A percentile compares a stretch with the other conserved stretches of the same genome.
phyloP scores from a whole-genome alignment of 2,329 filamentous ascomycete species.

The Claviceps pusilla region DNA sequence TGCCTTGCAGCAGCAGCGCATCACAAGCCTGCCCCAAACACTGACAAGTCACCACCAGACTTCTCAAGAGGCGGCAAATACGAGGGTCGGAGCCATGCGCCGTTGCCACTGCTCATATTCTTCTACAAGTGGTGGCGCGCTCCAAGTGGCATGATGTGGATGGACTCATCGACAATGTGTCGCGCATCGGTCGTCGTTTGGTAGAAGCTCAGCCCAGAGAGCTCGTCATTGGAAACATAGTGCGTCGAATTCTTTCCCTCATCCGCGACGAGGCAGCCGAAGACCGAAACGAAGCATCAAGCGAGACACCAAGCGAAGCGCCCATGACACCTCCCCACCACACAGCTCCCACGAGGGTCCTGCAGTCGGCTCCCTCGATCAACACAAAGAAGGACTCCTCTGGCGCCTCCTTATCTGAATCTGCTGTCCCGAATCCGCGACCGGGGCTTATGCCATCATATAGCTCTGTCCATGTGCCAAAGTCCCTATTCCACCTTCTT shows the following conservation, averaged over 20 bases:
- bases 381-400: constrained; percentile 21
- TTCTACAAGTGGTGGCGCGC: constrained; percentile 72
- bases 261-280: constrained; percentile 85
- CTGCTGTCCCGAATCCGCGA: constrained; percentile 23
- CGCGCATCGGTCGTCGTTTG: constrained; percentile 61
- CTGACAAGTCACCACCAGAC: constrained; percentile 13
- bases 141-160: constrained; percentile 65
- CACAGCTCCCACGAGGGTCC: constrained; percentile 15
- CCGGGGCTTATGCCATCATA: constrained; percentile 48
- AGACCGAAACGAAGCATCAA: constrained; percentile 49
- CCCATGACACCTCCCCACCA: constrained; percentile 25
- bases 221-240: constrained; percentile 86
- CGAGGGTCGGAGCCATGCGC: constrained; percentile 77
- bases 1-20: background rate
- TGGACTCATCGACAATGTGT: constrained; percentile 65
- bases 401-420: constrained; percentile 15
- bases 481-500: constrained; percentile 79
- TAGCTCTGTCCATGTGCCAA: constrained; percentile 49
- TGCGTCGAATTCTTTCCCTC: constrained; percentile 74
- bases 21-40: background rate
- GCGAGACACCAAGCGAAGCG: constrained; percentile 42
- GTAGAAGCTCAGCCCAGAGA: constrained; percentile 77
- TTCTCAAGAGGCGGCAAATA: constrained; percentile 85
- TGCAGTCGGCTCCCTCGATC: constrained; percentile 18
- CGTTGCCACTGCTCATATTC: constrained; percentile 75